These are phyloP conservation scores for Termitomyces sp. DNA, from an alignment of 768 basidiomycete genomes.

Conservation along the genomic window DNA sequence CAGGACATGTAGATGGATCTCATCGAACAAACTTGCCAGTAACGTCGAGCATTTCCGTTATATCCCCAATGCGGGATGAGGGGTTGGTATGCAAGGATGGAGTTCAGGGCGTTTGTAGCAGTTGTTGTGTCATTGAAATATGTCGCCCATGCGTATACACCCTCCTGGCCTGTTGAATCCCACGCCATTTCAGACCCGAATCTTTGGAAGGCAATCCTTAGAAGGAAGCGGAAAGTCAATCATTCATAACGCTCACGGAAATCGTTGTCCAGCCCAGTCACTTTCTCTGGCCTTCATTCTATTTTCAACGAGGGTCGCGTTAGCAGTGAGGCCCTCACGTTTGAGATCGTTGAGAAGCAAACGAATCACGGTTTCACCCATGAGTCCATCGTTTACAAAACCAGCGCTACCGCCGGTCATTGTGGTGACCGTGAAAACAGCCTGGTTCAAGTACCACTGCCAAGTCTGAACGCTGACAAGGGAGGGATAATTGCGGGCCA, in stretches of 20 bases:
- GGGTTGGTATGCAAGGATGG: conserved; percentile 55
- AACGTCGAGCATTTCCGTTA: conserved; percentile 55
- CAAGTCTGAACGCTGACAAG: conserved; percentile 44
- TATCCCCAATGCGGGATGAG: conserved; percentile 60
- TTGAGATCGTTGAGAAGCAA: conserved; percentile 46
- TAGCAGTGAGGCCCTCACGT: conserved; percentile 45
- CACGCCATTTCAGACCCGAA: conserved; percentile 62
- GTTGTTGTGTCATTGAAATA: conserved; percentile 52
- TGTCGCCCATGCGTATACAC: conserved; percentile 51
- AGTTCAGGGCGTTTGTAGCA: conserved; percentile 49
- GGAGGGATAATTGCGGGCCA: conserved; percentile 52
- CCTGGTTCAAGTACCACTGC: conserved; percentile 58
- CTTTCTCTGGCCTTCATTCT: conserved; percentile 43
- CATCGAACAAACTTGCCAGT: conserved; percentile 35
- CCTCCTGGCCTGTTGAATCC: conserved; percentile 56
- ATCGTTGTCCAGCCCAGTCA: conserved; percentile 45
- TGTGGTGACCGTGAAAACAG: conserved; percentile 41
- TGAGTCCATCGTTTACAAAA: conserved; percentile 44
- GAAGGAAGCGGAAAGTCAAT: not conserved
- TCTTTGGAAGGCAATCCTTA: conserved; percentile 21
- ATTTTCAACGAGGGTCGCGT: conserved; percentile 43
- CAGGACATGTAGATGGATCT: not conserved
- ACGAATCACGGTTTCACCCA: conserved; percentile 55
- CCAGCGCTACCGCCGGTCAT: conserved; percentile 47
- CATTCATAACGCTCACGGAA: conserved; percentile 36